Percentiles rank a stretch among this genome's conserved stretches.
phyloP scores from a whole-genome alignment of 139 green algal genomes.

The Dunaliella sp. region DNA sequence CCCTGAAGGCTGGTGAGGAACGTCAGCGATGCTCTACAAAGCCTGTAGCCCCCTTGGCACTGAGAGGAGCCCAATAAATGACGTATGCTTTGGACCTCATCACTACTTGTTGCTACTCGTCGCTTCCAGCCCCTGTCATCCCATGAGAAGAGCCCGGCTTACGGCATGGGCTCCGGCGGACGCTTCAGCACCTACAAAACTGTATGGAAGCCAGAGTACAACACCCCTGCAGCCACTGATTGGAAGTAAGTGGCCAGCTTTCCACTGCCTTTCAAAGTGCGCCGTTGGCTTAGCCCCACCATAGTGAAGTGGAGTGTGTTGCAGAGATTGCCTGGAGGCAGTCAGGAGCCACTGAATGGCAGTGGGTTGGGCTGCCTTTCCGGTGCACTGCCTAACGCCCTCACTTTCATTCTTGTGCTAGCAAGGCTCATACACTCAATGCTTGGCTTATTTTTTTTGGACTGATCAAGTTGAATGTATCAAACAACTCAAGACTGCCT shows the following conservation, averaged over 20 bases:
- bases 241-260: constrained; percentile 17
- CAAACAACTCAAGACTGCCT: no score
- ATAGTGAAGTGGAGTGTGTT: no score
- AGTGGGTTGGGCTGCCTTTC: no score
- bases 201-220: constrained; percentile 25
- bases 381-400: no score
- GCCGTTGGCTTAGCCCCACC: no score
- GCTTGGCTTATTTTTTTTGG: no score
- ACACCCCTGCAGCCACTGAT: constrained; percentile 11
- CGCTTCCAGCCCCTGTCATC: constrained; percentile 18
- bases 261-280: no score
- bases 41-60: not conserved
- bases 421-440: no score
- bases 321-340: no score
- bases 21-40: not conserved
- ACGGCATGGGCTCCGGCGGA: constrained; percentile 18
- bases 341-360: no score
- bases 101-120: not conserved
- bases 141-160: constrained; percentile 20
- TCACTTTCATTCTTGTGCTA: no score
- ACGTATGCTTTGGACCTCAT: not conserved
- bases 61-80: not conserved
- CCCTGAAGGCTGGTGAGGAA: not conserved
- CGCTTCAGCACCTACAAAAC: constrained; percentile 25
- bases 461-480: no score